These are phyloP conservation scores for Tanacetum coccineum DNA, from an alignment of 129 eudicot species.

Conservation along the genomic window DNA sequence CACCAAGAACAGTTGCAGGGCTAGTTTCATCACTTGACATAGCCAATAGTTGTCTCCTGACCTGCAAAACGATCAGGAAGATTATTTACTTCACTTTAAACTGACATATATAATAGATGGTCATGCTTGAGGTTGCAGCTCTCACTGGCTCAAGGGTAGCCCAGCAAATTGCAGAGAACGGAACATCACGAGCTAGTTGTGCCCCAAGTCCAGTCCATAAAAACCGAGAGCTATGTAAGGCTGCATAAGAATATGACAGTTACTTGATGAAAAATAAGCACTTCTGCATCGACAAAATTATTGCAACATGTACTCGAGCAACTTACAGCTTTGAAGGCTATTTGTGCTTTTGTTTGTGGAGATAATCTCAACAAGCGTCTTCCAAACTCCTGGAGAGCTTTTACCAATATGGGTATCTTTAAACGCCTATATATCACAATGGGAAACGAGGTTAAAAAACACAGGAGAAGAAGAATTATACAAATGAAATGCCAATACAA, in stretches of 20 bases:
- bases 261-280: neutral
- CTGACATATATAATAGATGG: neutral
- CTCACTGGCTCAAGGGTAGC: constrained; percentile 88
- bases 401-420: constrained; percentile 46
- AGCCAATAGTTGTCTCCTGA: constrained; percentile 51
- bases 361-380: constrained; percentile 52
- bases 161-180: constrained; percentile 98
- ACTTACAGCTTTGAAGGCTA: constrained; percentile 44
- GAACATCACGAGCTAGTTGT: constrained; percentile 93
- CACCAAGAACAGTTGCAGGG: constrained; percentile 45
- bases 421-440: constrained; percentile 50
- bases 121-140: neutral
- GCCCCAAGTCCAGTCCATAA: constrained; percentile 96
- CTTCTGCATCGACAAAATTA: neutral
- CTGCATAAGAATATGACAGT: constrained; percentile 14
- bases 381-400: constrained; percentile 81
- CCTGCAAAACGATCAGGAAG: constrained; percentile 29
- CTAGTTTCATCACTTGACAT: constrained; percentile 45
- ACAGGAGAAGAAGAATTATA: neutral
- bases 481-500: neutral
- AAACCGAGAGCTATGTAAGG: constrained; percentile 53
- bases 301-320: constrained; percentile 1
- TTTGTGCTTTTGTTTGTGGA: constrained; percentile 43
- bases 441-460: neutral
- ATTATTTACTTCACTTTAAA: neutral